These are phyloP conservation scores for Pseudogymnoascus sp. DNA, from an alignment of 2,329 filamentous ascomycete species.

Conservation along the genomic window DNA sequence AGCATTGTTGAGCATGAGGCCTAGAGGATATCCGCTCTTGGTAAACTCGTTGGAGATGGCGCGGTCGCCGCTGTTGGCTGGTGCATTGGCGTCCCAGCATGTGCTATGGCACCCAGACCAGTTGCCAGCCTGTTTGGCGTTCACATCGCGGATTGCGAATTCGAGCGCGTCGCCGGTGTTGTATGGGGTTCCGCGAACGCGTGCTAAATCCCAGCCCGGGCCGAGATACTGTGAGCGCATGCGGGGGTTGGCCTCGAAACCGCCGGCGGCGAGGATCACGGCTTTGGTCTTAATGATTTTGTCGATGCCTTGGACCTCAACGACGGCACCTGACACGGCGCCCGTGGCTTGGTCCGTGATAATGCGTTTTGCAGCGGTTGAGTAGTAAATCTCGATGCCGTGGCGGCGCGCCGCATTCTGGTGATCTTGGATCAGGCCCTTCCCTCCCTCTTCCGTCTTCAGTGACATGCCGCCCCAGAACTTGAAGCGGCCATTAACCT, in stretches of 20 bases:
- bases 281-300: constrained; percentile 31
- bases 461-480: constrained; percentile 62
- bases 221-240: constrained; percentile 48
- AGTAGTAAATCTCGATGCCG: constrained; percentile 16
- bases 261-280: constrained; percentile 51
- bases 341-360: constrained; percentile 28
- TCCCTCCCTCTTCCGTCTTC: constrained; percentile 51
- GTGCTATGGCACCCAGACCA: constrained; percentile 53
- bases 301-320: constrained; percentile 20
- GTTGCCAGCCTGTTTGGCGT: constrained; percentile 47
- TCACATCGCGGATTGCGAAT: constrained; percentile 43
- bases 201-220: constrained; percentile 54
- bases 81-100: constrained; percentile 55
- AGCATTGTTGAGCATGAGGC: constrained; percentile 53
- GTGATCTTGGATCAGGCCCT: constrained; percentile 48
- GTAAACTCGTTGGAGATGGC: constrained; percentile 59
- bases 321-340: constrained; percentile 28
- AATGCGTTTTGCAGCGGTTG: constrained; percentile 38
- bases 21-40: constrained; percentile 61
- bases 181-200: constrained; percentile 55
- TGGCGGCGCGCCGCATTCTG: constrained; percentile 25
- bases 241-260: constrained; percentile 54
- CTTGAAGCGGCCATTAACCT: constrained; percentile 50
- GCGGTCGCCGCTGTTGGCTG: constrained; percentile 46
- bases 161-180: constrained; percentile 54